Percentiles rank a stretch among this genome's conserved stretches.
Evolutionary conservation across 176 grass and related monocot species (phyloP).

Genomic region (Triticum urartu): DNA sequence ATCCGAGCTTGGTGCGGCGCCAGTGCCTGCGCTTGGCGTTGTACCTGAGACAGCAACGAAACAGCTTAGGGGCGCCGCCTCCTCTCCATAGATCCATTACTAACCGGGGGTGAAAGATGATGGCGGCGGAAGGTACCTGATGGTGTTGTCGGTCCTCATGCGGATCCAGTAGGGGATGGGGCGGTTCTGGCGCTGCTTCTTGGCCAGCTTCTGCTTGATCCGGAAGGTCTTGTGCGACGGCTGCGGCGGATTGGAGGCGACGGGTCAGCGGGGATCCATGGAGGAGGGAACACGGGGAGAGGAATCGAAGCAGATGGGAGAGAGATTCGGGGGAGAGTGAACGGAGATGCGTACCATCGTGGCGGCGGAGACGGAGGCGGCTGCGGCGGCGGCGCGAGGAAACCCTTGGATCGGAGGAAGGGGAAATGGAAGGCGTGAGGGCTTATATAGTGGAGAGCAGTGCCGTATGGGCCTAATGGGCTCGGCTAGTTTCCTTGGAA

Average conservation of each 20-base stretch:
- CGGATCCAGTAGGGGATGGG: slow-evolving; percentile 97
- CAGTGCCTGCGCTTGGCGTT: slow-evolving; percentile 99
- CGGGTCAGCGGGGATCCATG: neutral
- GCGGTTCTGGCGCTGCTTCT: slow-evolving; percentile 95
- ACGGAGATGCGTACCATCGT: slow-evolving; percentile 49
- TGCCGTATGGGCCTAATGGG: neutral
- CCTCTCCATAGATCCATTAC: neutral
- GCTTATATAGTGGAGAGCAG: slow-evolving; percentile 16
- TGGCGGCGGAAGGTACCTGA: slow-evolving; percentile 40
- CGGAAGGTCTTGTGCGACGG: slow-evolving; percentile 94
- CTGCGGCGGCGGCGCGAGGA: slow-evolving; percentile 26
- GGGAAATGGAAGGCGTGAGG: neutral
- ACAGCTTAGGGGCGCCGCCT: neutral
- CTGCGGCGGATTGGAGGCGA: slow-evolving; percentile 5
- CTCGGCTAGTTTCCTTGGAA: neutral
- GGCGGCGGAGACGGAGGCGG: neutral
- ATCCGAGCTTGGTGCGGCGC: slow-evolving; percentile 97
- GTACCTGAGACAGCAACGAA: slow-evolving; percentile 48
- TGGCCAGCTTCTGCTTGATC: slow-evolving; percentile 92
- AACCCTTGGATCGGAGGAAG: slow-evolving; percentile 49
- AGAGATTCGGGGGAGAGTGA: neutral
- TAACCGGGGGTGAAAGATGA: neutral
- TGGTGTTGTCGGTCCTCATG: slow-evolving; percentile 94
- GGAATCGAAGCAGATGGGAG: neutral
- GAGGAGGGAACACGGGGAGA: neutral